phyloP scores from a whole-genome alignment of 768 basidiomycete species.

The Saitozyma podzolica region DNA sequence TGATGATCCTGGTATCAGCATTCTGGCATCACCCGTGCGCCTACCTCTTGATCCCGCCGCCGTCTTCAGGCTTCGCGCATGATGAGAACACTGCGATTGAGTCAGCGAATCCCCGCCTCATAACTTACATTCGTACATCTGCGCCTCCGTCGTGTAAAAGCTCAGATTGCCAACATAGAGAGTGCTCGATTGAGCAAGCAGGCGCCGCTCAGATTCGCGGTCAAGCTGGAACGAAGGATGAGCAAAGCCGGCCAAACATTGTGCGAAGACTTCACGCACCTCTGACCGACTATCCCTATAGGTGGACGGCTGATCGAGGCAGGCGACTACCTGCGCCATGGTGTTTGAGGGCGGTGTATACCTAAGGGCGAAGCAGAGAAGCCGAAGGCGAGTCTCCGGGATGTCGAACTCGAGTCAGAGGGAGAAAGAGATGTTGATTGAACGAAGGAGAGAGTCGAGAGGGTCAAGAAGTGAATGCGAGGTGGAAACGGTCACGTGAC shows the following conservation, averaged over 20 bases:
- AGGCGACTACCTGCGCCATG: conserved; percentile 75
- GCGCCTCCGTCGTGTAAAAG: conserved; percentile 47
- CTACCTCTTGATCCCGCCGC: conserved; percentile 51
- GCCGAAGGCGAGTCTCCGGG: too few relatives aligned
- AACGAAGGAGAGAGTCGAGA: too few relatives aligned
- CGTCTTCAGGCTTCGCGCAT: conserved; percentile 44
- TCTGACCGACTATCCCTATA: conserved; percentile 92
- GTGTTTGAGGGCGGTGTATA: neutral
- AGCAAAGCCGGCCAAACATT: neutral
- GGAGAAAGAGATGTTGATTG: too few relatives aligned
- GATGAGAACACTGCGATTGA: conserved; percentile 43
- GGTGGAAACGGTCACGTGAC: too few relatives aligned
- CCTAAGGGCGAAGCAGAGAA: too few relatives aligned
- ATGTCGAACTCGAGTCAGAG: too few relatives aligned
- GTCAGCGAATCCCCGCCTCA: neutral
- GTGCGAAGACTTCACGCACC: conserved; percentile 48
- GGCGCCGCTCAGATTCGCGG: conserved; percentile 71
- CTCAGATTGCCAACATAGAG: conserved; percentile 72
- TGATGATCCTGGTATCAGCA: conserved; percentile 41
- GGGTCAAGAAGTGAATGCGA: too few relatives aligned
- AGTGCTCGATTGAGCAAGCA: conserved; percentile 81
- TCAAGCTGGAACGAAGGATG: conserved; percentile 54
- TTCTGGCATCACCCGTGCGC: conserved; percentile 5
- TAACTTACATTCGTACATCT: conserved; percentile 50
- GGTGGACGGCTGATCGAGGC: conserved; percentile 90